Conservation (phyloP, 495 filamentous ascomycete species). For the Podospora comata region DNA sequence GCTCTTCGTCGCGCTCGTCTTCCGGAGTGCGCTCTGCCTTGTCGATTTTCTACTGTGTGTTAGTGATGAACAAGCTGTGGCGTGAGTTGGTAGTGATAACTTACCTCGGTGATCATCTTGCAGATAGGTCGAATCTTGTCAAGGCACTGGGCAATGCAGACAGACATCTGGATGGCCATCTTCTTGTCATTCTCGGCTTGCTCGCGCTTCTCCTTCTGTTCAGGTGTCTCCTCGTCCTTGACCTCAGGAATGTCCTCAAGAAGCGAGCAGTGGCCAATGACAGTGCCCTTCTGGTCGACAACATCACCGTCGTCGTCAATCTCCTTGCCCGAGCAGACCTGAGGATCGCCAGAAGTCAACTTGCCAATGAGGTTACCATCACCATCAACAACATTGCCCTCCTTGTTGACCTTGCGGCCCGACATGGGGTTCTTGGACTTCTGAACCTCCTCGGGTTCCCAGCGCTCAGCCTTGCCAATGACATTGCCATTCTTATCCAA, state of each 20-base stretch:
- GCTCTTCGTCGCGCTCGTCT: slow-evolving; percentile 88
- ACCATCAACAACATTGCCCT: slow-evolving; percentile 77
- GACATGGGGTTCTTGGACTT: slow-evolving; percentile 59
- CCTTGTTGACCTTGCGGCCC: slow-evolving; percentile 73
- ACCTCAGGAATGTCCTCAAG: slow-evolving; percentile 67
- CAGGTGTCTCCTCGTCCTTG: slow-evolving; percentile 38
- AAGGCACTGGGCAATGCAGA: slow-evolving; percentile 71
- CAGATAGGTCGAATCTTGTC: slow-evolving; percentile 81
- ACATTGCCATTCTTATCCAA: slow-evolving; percentile 78
- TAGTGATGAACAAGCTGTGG: background rate
- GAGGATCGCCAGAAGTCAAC: slow-evolving; percentile 70
- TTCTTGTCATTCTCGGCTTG: slow-evolving; percentile 65
- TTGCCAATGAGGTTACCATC: slow-evolving; percentile 79
- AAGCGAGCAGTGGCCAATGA: slow-evolving; percentile 75
- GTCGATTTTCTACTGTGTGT: slow-evolving; percentile 60
- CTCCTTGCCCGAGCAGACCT: slow-evolving; percentile 67
- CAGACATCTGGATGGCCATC: slow-evolving; percentile 73
- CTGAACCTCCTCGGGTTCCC: slow-evolving; percentile 73
- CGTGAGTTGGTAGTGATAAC: slow-evolving; percentile 22
- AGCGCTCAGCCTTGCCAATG: slow-evolving; percentile 77
- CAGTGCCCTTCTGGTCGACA: slow-evolving; percentile 75
- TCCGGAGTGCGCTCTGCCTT: slow-evolving; percentile 77
- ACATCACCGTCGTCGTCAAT: slow-evolving; percentile 87
- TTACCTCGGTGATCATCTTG: slow-evolving; percentile 68
- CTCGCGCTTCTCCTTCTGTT: slow-evolving; percentile 53